These are phyloP conservation scores for Alternaria ethzedia DNA, from an alignment of 2,329 filamentous ascomycete species.

Conservation along the genomic window DNA sequence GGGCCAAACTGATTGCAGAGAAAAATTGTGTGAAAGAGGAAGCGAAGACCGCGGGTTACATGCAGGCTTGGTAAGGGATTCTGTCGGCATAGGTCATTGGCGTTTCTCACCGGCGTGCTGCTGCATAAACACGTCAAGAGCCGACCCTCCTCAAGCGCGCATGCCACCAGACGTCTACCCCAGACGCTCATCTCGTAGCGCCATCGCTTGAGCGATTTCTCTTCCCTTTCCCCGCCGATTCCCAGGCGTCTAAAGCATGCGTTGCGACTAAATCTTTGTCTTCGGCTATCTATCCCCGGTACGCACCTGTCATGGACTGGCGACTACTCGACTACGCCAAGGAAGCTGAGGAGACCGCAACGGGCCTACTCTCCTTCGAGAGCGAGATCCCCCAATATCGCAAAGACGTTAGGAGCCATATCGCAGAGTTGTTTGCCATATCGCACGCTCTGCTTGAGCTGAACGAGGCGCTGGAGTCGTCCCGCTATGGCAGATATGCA, in stretches of 20 bases:
- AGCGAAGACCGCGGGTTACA: constrained; percentile 37
- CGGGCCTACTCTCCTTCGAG: constrained; percentile 58
- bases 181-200: constrained; percentile 36
- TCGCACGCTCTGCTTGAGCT: constrained; percentile 58
- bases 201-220: constrained; percentile 27
- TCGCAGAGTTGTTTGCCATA: constrained; percentile 63
- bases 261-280: constrained; percentile 19
- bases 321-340: constrained; percentile 50
- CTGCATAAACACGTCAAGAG: constrained; percentile 48
- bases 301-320: constrained; percentile 46
- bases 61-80: constrained; percentile 40
- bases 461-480: constrained; percentile 52
- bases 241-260: constrained; percentile 22
- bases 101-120: constrained; percentile 37
- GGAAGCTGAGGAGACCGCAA: constrained; percentile 60
- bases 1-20: constrained; percentile 36
- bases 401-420: constrained; percentile 60
- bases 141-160: constrained; percentile 31
- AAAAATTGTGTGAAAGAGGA: constrained; percentile 32
- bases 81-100: constrained; percentile 46
- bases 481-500: constrained; percentile 45
- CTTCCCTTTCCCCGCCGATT: constrained; percentile 15
- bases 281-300: constrained; percentile 30
- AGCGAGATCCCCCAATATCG: constrained; percentile 58
- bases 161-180: constrained; percentile 31